Evolutionary conservation across 768 basidiomycete genomes (phyloP), one percentile per base, ranked within the genome.

Genomic region (Calocera viscosa): DNA sequence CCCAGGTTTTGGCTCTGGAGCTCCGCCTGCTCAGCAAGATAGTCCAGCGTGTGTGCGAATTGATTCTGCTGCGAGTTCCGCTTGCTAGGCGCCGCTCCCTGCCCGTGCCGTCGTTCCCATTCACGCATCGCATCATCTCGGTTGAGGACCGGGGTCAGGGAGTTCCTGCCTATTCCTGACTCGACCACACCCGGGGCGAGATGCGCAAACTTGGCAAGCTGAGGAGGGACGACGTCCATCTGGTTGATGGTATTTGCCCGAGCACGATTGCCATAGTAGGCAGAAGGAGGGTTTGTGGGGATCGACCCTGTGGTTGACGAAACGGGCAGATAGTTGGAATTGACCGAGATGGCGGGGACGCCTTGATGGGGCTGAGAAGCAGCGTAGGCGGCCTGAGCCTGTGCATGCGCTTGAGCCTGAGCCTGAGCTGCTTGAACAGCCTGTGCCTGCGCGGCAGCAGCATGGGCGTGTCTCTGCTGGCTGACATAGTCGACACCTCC

Each of bases 91-190:
- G 65, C 40, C 73, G 71, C 49, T 10, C 68, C 65, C 69, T 77
- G 73, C 0, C 84, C 78, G 73, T 93, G 90, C 69, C 94, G 80
- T 70, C 93, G 78, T 77, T 98, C 96, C 95, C 95, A 98, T 77
- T 97, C 95, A 47, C 88, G 84, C 80, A 92, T 89, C 49, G 91
- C 89, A 69, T 99, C 95, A 70, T 98, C 95, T 65, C 95, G 83
- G 72, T 95, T 94, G 70, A 98, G 77, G 33, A 96, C 94, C 1
- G 95, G 95, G 16, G 93, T 96, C 75, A 96, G 75, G 24, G 91
- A 89, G 71, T 91, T 91, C 65, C 91, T 81, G 41, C 86, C 84
- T 72, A 77, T 77, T 64, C 79, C 83, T 70, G 86, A 87, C 53
- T 60, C 53, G 72, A 86, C 85, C 75, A 88, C 89, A 76, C 88